phyloP scores from a whole-genome alignment of 2,329 filamentous ascomycete species.

The Bipolaris victoriae region DNA sequence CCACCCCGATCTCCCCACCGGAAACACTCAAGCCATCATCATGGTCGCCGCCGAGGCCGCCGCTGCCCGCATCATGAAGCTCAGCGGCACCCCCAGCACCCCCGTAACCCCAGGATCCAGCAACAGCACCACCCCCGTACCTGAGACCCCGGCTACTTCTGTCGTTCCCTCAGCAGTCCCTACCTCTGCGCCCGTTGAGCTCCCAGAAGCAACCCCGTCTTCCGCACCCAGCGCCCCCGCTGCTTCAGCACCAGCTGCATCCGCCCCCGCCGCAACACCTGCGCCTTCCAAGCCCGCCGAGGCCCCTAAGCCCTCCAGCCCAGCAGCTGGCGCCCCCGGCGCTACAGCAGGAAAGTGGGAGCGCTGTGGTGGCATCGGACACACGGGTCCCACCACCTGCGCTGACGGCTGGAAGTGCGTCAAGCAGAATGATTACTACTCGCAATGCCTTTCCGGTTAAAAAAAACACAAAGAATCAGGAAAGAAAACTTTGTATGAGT shows the following conservation, averaged over 20 bases:
- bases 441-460: slow-evolving; percentile 3
- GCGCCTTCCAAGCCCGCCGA: background rate
- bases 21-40: slow-evolving; percentile 71
- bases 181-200: slow-evolving; percentile 19
- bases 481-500: too few relatives aligned
- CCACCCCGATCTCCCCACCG: slow-evolving; percentile 71
- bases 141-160: background rate
- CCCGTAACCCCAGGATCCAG: background rate
- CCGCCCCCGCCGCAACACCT: slow-evolving; percentile 2
- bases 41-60: slow-evolving; percentile 69
- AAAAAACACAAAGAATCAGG: background rate
- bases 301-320: slow-evolving; percentile 1
- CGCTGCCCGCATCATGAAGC: slow-evolving; percentile 58
- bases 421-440: slow-evolving; percentile 41
- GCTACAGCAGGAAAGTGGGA: slow-evolving; percentile 36
- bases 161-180: slow-evolving; percentile 7
- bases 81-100: slow-evolving; percentile 26
- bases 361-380: slow-evolving; percentile 54
- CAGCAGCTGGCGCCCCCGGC: background rate
- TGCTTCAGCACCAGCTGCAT: slow-evolving; percentile 6
- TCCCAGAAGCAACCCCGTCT: background rate
- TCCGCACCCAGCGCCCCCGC: slow-evolving; percentile 13
- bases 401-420: slow-evolving; percentile 49
- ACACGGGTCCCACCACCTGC: slow-evolving; percentile 50
- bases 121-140: slow-evolving; percentile 1